These are phyloP conservation scores for Phytophthora colocasiae DNA, from an alignment of 352 stramenopile species.

Conservation along the genomic window DNA sequence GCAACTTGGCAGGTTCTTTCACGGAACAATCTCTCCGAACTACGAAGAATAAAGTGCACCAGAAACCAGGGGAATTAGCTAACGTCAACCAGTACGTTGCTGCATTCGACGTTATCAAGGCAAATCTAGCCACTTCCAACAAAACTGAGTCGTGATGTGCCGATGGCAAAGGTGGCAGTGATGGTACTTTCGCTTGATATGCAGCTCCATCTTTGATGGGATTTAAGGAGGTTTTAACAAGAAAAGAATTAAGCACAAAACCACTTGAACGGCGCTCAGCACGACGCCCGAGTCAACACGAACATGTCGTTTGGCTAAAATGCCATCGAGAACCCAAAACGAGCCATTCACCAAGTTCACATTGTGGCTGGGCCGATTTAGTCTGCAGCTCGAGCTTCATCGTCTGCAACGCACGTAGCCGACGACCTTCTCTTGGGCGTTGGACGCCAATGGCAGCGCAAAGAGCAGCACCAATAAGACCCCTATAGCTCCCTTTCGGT, in stretches of 20 bases:
- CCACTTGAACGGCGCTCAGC: conserved; percentile 42
- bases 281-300: conserved; percentile 34
- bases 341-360: conserved; percentile 38
- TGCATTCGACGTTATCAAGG: too few species aligned
- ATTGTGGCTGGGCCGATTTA: conserved; percentile 39
- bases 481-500: conserved; percentile 21
- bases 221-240: too few species aligned
- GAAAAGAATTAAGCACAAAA: conserved; percentile 47
- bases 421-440: conserved; percentile 35
- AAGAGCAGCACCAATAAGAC: conserved; percentile 20
- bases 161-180: too few species aligned
- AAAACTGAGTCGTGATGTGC: too few species aligned
- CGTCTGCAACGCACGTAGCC: conserved; percentile 43
- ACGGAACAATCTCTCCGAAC: too few species aligned
- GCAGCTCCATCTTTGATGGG: too few species aligned
- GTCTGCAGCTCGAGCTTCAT: conserved; percentile 40
- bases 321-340: conserved; percentile 33
- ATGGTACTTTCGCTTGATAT: too few species aligned
- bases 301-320: conserved; percentile 42
- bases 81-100: too few species aligned
- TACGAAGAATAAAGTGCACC: too few species aligned
- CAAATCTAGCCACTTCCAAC: too few species aligned
- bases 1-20: too few species aligned
- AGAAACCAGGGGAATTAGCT: too few species aligned
- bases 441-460: conserved; percentile 8